These are phyloP conservation scores for Arachnomyces sp. DNA, from an alignment of 2,329 filamentous ascomycete species.

Conservation along the genomic window DNA sequence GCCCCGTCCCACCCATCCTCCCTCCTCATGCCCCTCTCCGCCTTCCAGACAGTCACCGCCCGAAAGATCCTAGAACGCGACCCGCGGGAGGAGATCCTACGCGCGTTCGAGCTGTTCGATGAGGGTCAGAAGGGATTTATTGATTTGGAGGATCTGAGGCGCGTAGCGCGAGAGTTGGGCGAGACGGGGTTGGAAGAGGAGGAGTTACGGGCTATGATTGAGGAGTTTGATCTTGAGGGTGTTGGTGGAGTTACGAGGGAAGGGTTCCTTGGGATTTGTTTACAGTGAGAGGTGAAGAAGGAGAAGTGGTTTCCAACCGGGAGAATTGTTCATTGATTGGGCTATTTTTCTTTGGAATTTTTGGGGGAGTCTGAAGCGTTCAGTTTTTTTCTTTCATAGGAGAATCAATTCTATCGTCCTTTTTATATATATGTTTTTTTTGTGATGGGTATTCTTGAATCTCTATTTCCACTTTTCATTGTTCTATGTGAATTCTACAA, in stretches of 20 bases:
- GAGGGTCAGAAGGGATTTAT: conserved; percentile 87
- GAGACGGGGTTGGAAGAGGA: conserved; percentile 83
- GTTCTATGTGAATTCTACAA: too few species aligned
- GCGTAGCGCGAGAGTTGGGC: conserved; percentile 83
- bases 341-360: not conserved
- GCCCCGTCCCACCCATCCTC: conserved; percentile 53
- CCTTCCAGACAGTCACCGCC: conserved; percentile 70
- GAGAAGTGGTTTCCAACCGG: too few species aligned
- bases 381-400: not conserved
- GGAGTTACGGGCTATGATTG: conserved; percentile 91
- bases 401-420: not conserved
- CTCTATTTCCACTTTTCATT: too few species aligned
- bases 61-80: conserved; percentile 74
- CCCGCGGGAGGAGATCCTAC: conserved; percentile 80
- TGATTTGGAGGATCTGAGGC: conserved; percentile 75
- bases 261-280: conserved; percentile 60
- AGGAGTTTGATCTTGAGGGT: conserved; percentile 92
- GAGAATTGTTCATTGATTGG: too few species aligned
- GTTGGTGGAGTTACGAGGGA: conserved; percentile 67
- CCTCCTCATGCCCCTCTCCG: conserved; percentile 63
- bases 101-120: conserved; percentile 91
- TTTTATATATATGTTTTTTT: too few species aligned
- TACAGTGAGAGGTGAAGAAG: conserved; percentile 35
- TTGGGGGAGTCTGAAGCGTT: not conserved
- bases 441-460: too few species aligned